Evolutionary conservation across 179 eudicot genomes (phyloP).

Genomic region (Heliamphora pulchella): DNA sequence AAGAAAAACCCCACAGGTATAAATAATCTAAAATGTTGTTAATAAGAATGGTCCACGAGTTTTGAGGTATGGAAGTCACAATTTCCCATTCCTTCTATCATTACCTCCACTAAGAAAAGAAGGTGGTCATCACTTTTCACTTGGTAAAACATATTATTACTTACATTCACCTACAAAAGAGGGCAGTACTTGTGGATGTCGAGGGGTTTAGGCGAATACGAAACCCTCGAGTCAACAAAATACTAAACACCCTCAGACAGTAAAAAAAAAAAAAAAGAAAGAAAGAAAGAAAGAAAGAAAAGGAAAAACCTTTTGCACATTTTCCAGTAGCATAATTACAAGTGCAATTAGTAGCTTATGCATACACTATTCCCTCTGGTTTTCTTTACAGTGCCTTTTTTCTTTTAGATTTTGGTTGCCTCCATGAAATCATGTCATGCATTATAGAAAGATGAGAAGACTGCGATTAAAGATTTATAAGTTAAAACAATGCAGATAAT

Average conservation of each 20-base stretch:
- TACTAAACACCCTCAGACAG: neutral
- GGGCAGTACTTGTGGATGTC: neutral
- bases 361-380: too few relatives aligned
- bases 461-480: neutral
- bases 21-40: neutral
- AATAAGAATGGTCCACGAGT: neutral
- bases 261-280: neutral
- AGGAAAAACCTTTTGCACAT: neutral
- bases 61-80: neutral
- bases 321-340: neutral
- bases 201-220: neutral
- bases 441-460: neutral
- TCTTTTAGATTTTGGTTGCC: slow-evolving; percentile 7
- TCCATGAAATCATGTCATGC: neutral
- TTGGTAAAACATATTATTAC: neutral
- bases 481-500: slow-evolving; percentile 16
- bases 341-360: neutral
- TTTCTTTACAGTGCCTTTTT: neutral
- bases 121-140: neutral
- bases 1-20: neutral
- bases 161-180: neutral
- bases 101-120: slow-evolving; percentile 7
- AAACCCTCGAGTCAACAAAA: neutral
- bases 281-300: neutral
- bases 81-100: neutral